A percentile compares a stretch with the other conserved stretches of the same genome.
Evolutionary conservation across 305 asterid species (phyloP).

Genomic region (Fraxinus xanthoxyloides): DNA sequence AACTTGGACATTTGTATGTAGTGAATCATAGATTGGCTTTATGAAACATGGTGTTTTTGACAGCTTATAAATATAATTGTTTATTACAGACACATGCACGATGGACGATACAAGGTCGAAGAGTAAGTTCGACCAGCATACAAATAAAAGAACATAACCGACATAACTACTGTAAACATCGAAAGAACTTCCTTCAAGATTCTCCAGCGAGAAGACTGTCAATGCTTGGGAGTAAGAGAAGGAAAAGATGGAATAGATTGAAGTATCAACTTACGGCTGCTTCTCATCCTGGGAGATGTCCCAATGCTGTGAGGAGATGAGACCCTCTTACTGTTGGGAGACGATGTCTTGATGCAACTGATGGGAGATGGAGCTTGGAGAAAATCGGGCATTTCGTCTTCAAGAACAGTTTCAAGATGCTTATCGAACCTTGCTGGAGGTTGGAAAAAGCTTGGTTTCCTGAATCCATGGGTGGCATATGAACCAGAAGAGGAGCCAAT

Average conservation of each 20-base stretch:
- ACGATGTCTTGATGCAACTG: slow-evolving; percentile 44
- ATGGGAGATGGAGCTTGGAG: slow-evolving; percentile 52
- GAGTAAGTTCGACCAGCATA: slow-evolving; percentile 1
- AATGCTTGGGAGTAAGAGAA: slow-evolving; percentile 56
- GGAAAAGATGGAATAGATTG: slow-evolving; percentile 81
- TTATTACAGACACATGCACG: neutral
- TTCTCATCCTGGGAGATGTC: slow-evolving; percentile 42
- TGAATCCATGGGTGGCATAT: slow-evolving; percentile 27
- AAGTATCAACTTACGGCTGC: slow-evolving; percentile 73
- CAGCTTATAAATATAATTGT: neutral
- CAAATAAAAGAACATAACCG: neutral
- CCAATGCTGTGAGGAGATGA: slow-evolving; percentile 66
- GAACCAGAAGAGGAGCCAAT: slow-evolving; percentile 52
- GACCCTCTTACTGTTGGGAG: slow-evolving; percentile 79
- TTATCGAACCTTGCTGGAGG: slow-evolving; percentile 48
- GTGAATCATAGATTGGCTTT: neutral
- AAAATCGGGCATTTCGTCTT: slow-evolving; percentile 63
- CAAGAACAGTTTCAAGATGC: slow-evolving; percentile 46
- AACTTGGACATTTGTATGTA: neutral
- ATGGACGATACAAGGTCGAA: neutral
- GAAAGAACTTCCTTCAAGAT: neutral
- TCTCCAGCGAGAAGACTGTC: slow-evolving; percentile 15
- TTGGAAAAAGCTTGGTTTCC: slow-evolving; percentile 35
- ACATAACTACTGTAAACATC: neutral
- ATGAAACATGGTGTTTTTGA: neutral